phyloP scores from a whole-genome alignment of 139 green algal species.

The Chlamydomonas sp. region DNA sequence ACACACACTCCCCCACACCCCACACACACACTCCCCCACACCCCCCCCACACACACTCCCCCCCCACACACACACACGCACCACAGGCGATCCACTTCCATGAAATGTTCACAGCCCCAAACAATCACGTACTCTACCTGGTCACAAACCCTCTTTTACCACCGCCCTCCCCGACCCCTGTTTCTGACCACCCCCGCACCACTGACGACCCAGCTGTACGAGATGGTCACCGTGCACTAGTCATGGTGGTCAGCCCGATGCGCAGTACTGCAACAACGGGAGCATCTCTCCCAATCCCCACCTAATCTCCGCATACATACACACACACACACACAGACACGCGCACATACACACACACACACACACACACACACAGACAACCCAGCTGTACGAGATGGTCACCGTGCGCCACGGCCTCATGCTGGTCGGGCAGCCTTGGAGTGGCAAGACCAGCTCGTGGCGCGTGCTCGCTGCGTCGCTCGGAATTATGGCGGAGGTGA shows the following conservation, averaged over 20 bases:
- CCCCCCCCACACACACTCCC: too few relatives aligned
- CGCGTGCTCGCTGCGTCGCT: constrained; percentile 45
- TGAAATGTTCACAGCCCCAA: background rate
- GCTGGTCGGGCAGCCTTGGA: constrained; percentile 71
- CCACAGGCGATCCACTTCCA: background rate
- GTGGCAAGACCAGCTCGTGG: constrained; percentile 59
- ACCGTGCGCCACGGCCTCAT: constrained; percentile 77
- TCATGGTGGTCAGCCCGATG: too few relatives aligned
- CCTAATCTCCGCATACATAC: too few relatives aligned
- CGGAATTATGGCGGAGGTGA: constrained; percentile 37
- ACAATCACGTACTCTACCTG: background rate
- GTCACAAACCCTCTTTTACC: background rate
- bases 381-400: constrained; percentile 79
- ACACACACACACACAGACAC: too few relatives aligned
- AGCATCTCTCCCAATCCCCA: constrained; percentile 68
- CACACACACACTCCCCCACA: too few relatives aligned
- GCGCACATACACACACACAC: too few relatives aligned
- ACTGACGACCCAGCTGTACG: constrained; percentile 74
- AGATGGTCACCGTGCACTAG: too few relatives aligned
- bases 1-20: too few relatives aligned
- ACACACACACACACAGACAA: too few relatives aligned
- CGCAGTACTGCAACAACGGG: too few relatives aligned
- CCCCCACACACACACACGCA: too few relatives aligned
- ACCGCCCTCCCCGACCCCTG: background rate
- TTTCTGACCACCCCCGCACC: background rate